Evolutionary conservation across 208 protist species (phyloP), one percentile per base, ranked within the genome.

Genomic region (Naegleria fowleri): DNA sequence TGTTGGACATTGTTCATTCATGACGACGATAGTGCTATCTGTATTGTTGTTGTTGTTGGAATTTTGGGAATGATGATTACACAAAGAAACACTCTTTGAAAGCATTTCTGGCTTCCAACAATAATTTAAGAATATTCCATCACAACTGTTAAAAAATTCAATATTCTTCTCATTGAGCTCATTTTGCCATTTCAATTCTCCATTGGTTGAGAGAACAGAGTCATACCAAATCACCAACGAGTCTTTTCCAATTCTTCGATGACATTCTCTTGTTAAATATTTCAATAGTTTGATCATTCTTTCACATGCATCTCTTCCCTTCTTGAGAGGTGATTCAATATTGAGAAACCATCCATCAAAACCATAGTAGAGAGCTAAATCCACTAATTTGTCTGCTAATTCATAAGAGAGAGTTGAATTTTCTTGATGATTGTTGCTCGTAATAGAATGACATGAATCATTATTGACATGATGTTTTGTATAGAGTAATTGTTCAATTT

Each of bases 291-390:
- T 11, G 0, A 83, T 39, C 41, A 91, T 88, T 1, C 75, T 85
- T 6, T 43, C 15, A 33, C 39, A 6, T 84, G 59, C 7, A 48
- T 87, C 41, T 92, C 91, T 29, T 5, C 76, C 40, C 39, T 90
- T 4, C 19, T 0, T 19, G 38, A 89, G 11, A 16, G 29, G 11
- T 11, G 29, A 75, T 92, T 98, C 97, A 75, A 98, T 93, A 93
- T 98, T 98, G 25, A 98, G 58, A 16, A 98, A 92, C 91, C 97
- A 98, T 15, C 97, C 97, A 92, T 98, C 96, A 90, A 98, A 98
- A 51, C 93, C 92, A 91, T 97, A 96, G 39, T 93, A 67, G 25
- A 95, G 90, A 83, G 92, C 94, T 13, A 98, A 83, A 11, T 93
- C 86, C 5, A 95, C 93, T 0, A 98, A 91, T 29, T 94, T 7